Conservation (phyloP, 257 asterid genomes). For the Fraxinus cuspidata region DNA sequence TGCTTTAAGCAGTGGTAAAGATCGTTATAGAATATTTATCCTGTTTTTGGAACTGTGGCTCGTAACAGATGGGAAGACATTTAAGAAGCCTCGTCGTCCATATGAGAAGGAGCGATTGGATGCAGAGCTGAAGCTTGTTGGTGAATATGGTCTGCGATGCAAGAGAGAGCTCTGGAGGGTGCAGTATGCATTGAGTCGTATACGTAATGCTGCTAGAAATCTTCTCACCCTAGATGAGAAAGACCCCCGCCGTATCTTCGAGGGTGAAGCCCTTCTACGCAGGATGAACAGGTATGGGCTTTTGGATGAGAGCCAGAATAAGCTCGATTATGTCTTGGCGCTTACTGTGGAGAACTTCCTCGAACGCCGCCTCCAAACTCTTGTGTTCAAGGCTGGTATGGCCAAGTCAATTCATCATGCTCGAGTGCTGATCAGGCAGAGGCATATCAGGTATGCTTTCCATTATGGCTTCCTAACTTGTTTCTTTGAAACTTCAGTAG, state of each 20-base stretch:
- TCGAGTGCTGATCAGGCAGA: slow-evolving; percentile 51
- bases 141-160: slow-evolving; percentile 64
- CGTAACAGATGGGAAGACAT: slow-evolving; percentile 58
- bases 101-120: slow-evolving; percentile 44
- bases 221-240: background rate
- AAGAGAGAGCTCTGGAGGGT: slow-evolving; percentile 78
- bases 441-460: slow-evolving; percentile 44
- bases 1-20: too few species aligned
- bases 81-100: slow-evolving; percentile 75
- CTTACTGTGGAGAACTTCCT: slow-evolving; percentile 52
- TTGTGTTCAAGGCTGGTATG: slow-evolving; percentile 52
- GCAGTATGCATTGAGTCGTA: slow-evolving; percentile 63
- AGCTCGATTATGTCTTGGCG: slow-evolving; percentile 51
- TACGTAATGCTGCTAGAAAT: slow-evolving; percentile 37
- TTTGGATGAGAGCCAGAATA: slow-evolving; percentile 43
- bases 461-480: background rate
- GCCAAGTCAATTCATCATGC: slow-evolving; percentile 52
- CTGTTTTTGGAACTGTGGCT: background rate
- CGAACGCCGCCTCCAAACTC: slow-evolving; percentile 49
- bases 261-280: slow-evolving; percentile 11
- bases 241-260: slow-evolving; percentile 1
- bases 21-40: too few species aligned
- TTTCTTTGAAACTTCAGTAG: background rate
- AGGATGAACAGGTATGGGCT: slow-evolving; percentile 31
- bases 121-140: slow-evolving; percentile 70